Conservation (phyloP, 352 stramenopile species). For the Phytophthora sojae region DNA sequence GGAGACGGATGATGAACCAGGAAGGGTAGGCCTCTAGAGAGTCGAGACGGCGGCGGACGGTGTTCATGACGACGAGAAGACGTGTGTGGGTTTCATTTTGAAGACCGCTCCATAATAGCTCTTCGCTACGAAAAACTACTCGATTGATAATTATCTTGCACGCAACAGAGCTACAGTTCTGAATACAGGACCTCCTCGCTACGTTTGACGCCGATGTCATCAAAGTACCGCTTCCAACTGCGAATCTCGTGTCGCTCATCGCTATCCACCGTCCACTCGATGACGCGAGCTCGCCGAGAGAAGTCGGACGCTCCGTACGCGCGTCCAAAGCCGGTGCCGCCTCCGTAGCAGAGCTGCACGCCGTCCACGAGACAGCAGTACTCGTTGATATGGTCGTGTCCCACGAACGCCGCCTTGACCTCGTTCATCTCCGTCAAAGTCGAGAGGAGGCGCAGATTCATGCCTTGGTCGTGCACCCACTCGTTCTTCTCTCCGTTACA, state of each 20-base stretch:
- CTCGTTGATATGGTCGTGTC: slow-evolving; percentile 72
- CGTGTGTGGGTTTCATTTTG: neutral
- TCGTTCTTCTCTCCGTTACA: slow-evolving; percentile 53
- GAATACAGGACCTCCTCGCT: slow-evolving; percentile 43
- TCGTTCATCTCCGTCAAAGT: slow-evolving; percentile 58
- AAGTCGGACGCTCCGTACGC: slow-evolving; percentile 44
- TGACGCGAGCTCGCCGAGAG: slow-evolving; percentile 55
- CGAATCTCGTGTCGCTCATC: slow-evolving; percentile 47
- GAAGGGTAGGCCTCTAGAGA: slow-evolving; percentile 4
- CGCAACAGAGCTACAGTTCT: slow-evolving; percentile 25
- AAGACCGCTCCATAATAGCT: neutral
- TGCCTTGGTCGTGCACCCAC: slow-evolving; percentile 38
- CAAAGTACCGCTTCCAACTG: slow-evolving; percentile 53
- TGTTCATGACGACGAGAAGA: slow-evolving; percentile 1
- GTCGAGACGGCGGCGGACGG: slow-evolving; percentile 3
- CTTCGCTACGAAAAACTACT: neutral
- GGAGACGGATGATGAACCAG: slow-evolving; percentile 39
- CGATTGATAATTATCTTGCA: slow-evolving; percentile 28
- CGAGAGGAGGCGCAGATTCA: slow-evolving; percentile 55
- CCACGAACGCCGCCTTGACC: slow-evolving; percentile 67
- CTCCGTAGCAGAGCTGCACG: slow-evolving; percentile 67
- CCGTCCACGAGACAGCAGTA: slow-evolving; percentile 54
- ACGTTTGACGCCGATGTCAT: slow-evolving; percentile 30
- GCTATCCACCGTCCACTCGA: slow-evolving; percentile 59
- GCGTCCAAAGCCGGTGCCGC: slow-evolving; percentile 53